These are phyloP conservation scores for Colletotrichum cuscutae DNA, from an alignment of 2,329 filamentous ascomycete species.

Conservation along the genomic window DNA sequence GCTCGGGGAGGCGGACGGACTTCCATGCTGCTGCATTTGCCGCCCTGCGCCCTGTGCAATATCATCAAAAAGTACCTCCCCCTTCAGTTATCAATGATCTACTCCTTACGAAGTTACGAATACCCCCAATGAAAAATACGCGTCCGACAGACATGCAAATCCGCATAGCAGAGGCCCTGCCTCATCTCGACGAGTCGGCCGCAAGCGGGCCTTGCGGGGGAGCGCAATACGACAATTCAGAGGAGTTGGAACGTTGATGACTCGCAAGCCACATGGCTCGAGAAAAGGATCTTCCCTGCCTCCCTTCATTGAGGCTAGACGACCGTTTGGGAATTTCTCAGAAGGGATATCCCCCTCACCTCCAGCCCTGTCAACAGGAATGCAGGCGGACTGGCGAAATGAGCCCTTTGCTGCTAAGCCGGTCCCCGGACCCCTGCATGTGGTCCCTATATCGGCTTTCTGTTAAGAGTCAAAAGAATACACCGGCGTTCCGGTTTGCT, in stretches of 20 bases:
- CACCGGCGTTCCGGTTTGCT: conserved; percentile 19
- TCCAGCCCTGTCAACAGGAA: conserved; percentile 27
- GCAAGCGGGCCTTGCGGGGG: conserved; percentile 17
- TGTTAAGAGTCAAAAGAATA: neutral
- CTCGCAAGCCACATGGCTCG: conserved; percentile 32
- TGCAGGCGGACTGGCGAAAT: conserved; percentile 17
- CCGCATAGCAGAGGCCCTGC: conserved; percentile 13
- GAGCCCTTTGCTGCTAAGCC: neutral
- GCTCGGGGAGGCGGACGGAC: neutral
- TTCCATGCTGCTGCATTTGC: neutral
- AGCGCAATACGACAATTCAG: conserved; percentile 9
- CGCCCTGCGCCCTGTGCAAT: neutral
- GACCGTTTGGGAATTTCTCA: conserved; percentile 8
- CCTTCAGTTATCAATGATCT: neutral
- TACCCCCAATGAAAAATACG: neutral
- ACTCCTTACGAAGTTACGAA: neutral
- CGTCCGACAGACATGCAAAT: neutral
- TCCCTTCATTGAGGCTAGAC: neutral
- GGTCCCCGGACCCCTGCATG: neutral
- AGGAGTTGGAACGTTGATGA: conserved; percentile 7
- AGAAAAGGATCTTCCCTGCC: conserved; percentile 13
- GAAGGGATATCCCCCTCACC: neutral
- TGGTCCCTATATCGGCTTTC: conserved; percentile 4
- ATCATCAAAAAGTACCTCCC: neutral
- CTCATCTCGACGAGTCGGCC: conserved; percentile 11